Evolutionary conservation across 306 rosid species (phyloP).

Genomic region (Ormosia emarginata): DNA sequence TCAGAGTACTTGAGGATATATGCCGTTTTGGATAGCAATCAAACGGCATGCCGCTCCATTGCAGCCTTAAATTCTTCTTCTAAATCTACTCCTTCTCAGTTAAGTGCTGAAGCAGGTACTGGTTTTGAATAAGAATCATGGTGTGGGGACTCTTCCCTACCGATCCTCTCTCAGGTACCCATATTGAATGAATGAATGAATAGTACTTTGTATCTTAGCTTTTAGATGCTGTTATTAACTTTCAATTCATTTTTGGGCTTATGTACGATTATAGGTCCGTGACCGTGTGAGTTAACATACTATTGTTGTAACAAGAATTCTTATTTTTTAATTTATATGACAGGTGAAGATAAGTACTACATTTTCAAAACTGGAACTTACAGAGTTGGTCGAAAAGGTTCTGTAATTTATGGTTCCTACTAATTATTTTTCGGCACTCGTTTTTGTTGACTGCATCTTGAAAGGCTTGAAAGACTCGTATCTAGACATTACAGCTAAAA

Average conservation of each 20-base stretch:
- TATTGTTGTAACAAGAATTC: background rate
- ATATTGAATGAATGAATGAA: background rate
- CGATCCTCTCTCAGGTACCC: conserved; percentile 65
- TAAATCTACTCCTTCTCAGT: too few species aligned
- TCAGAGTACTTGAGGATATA: background rate
- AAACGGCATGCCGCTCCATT: background rate
- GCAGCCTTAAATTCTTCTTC: background rate
- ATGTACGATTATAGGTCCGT: background rate
- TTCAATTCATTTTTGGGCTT: background rate
- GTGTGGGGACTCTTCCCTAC: conserved; percentile 85
- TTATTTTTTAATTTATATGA: background rate
- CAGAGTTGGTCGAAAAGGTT: conserved; percentile 96
- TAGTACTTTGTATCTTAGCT: background rate
- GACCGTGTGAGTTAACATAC: background rate
- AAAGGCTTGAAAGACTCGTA: background rate
- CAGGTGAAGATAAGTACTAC: conserved; percentile 83
- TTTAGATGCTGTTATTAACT: background rate
- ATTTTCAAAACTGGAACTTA: conserved; percentile 66
- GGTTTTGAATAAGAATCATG: conserved; percentile 36
- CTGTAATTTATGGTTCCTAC: background rate
- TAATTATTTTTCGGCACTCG: background rate
- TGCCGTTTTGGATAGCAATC: background rate
- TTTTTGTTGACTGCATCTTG: background rate
- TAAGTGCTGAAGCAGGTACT: too few species aligned
- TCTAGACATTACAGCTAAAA: background rate